phyloP scores from a whole-genome alignment of 129 eudicot genomes.

The Ambrosia trifida region DNA sequence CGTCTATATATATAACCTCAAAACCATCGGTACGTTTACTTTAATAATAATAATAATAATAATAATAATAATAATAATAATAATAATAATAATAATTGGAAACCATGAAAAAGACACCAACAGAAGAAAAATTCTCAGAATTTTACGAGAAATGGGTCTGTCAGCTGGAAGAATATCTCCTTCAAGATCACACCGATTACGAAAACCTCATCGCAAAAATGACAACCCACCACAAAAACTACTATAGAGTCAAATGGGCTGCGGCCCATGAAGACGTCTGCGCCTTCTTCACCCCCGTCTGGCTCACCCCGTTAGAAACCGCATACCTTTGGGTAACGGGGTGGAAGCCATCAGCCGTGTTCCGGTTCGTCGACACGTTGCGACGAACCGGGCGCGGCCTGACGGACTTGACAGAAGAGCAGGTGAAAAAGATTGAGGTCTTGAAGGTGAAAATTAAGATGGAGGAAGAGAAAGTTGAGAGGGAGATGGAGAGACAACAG shows the following conservation, averaged over 20 bases:
- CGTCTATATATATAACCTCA: slow-evolving; percentile 9
- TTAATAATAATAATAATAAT: no score
- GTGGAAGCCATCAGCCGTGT: slow-evolving; percentile 75
- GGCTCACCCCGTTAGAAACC: slow-evolving; percentile 62
- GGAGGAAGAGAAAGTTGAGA: slow-evolving; percentile 81
- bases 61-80: neutral
- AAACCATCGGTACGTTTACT: slow-evolving; percentile 12
- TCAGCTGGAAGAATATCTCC: slow-evolving; percentile 53
- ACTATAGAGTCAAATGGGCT: slow-evolving; percentile 73
- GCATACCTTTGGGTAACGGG: slow-evolving; percentile 77
- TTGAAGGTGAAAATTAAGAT: slow-evolving; percentile 48
- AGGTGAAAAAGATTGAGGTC: slow-evolving; percentile 44
- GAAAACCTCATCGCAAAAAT: slow-evolving; percentile 46
- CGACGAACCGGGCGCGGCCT: slow-evolving; percentile 30
- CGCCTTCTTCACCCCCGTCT: slow-evolving; percentile 52
- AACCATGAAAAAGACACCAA: slow-evolving; percentile 31
- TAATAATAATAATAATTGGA: neutral
- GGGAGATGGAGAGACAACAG: slow-evolving; percentile 83
- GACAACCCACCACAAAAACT: slow-evolving; percentile 76
- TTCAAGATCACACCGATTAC: slow-evolving; percentile 6
- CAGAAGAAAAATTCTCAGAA: slow-evolving; percentile 49
- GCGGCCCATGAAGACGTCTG: slow-evolving; percentile 64
- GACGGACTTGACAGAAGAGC: slow-evolving; percentile 50
- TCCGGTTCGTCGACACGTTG: slow-evolving; percentile 48
- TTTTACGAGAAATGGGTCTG: slow-evolving; percentile 62